Evolutionary conservation across 306 rosid species (phyloP).

Genomic region (Pachyrhizus erosus): DNA sequence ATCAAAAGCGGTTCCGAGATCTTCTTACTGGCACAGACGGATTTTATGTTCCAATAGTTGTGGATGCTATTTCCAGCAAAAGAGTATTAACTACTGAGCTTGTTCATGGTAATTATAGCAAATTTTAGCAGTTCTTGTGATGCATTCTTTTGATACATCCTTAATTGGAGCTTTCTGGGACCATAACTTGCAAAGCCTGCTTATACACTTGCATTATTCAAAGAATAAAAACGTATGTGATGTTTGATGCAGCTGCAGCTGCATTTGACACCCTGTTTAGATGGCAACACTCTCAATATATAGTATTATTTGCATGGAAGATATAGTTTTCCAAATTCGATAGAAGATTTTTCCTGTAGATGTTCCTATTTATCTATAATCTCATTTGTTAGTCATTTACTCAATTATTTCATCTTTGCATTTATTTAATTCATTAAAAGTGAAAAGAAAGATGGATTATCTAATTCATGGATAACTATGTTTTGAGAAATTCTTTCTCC

Average conservation of each 20-base stretch:
- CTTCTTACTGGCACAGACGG: constrained; percentile 64
- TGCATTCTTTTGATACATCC: constrained; percentile 34
- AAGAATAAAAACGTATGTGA: constrained; percentile 4
- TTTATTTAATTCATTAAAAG: constrained; percentile 3
- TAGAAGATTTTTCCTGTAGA: constrained; percentile 8
- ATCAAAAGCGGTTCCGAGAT: constrained; percentile 78
- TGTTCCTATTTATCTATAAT: constrained; percentile 13
- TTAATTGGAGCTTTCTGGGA: constrained; percentile 36
- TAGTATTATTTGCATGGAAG: neutral
- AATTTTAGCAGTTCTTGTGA: constrained; percentile 13
- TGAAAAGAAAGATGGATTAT: neutral
- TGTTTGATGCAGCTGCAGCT: constrained; percentile 13
- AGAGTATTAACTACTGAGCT: constrained; percentile 87
- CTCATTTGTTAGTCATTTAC: neutral
- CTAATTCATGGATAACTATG: neutral
- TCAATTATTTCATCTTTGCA: constrained; percentile 10
- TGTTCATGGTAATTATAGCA: constrained; percentile 63
- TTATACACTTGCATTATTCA: neutral
- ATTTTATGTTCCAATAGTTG: constrained; percentile 82
- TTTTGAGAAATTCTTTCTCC: constrained; percentile 17
- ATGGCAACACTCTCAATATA: constrained; percentile 10
- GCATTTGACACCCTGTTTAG: constrained; percentile 11
- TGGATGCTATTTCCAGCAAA: constrained; percentile 79
- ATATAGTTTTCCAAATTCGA: constrained; percentile 18
- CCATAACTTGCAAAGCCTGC: neutral